Evolutionary conservation across 768 basidiomycete genomes (phyloP).

Genomic region (Hydnomerulius pinastri): DNA sequence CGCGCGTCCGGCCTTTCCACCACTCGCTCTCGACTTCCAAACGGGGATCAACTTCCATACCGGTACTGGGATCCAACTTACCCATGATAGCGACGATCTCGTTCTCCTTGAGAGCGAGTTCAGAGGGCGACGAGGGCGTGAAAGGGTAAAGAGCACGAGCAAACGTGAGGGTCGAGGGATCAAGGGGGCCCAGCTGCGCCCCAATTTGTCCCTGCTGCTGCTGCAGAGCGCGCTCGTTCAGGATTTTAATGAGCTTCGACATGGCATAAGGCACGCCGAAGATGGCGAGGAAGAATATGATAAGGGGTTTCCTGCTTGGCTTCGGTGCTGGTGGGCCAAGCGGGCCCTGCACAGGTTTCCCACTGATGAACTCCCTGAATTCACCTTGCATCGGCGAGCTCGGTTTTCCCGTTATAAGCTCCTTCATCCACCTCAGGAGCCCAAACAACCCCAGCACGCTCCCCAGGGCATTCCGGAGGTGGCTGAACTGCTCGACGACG

Average conservation of each 20-base stretch:
- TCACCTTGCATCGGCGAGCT: slow-evolving; percentile 56
- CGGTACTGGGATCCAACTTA: slow-evolving; percentile 71
- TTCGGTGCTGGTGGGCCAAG: slow-evolving; percentile 45
- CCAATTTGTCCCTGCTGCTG: slow-evolving; percentile 42
- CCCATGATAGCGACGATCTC: slow-evolving; percentile 93
- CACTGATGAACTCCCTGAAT: slow-evolving; percentile 76
- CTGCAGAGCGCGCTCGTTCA: slow-evolving; percentile 62
- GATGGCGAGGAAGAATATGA: slow-evolving; percentile 92
- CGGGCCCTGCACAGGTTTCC: slow-evolving; percentile 57
- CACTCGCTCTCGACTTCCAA: slow-evolving; percentile 70
- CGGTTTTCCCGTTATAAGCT: slow-evolving; percentile 51
- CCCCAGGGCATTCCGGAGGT: slow-evolving; percentile 88
- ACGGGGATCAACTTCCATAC: slow-evolving; percentile 66
- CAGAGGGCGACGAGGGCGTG: slow-evolving; percentile 68
- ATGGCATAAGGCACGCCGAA: slow-evolving; percentile 93
- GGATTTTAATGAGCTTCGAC: slow-evolving; percentile 81
- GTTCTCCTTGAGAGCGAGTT: slow-evolving; percentile 80
- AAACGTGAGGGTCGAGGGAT: slow-evolving; percentile 81
- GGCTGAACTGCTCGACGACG: slow-evolving; percentile 92
- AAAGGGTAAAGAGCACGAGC: slow-evolving; percentile 83
- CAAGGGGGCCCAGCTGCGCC: slow-evolving; percentile 52
- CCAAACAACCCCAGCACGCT: slow-evolving; percentile 94
- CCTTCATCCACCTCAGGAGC: slow-evolving; percentile 82
- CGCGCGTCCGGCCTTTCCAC: slow-evolving; percentile 94
- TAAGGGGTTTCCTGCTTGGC: slow-evolving; percentile 84